phyloP scores from a whole-genome alignment of 2,329 filamentous ascomycete species.

The Botrytis elliptica region DNA sequence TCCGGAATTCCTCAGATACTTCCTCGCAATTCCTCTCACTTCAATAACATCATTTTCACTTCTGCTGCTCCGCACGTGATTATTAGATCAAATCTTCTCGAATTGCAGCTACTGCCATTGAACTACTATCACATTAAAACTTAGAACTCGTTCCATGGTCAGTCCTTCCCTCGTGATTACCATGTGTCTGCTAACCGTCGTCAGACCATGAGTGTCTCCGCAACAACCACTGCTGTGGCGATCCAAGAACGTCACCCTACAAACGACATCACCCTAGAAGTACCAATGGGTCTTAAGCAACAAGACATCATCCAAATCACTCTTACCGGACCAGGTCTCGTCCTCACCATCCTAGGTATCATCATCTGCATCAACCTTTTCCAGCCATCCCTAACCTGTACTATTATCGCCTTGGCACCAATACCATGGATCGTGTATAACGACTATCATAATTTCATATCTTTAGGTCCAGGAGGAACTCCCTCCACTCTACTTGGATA shows the following conservation, averaged over 20 bases:
- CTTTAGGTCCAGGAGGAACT: slow-evolving; percentile 77
- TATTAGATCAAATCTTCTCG: neutral
- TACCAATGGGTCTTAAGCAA: slow-evolving; percentile 30
- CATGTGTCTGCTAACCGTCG: neutral
- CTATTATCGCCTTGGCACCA: slow-evolving; percentile 52
- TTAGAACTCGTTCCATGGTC: neutral
- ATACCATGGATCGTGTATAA: slow-evolving; percentile 53
- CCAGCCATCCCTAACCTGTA: slow-evolving; percentile 48
- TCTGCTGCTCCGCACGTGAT: neutral
- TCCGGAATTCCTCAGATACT: neutral
- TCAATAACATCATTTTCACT: neutral
- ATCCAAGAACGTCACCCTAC: slow-evolving; percentile 9
- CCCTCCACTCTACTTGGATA: slow-evolving; percentile 73
- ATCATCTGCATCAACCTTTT: slow-evolving; percentile 54
- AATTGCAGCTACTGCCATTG: neutral
- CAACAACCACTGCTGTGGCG: neutral
- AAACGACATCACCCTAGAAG: slow-evolving; percentile 26
- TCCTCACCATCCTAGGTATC: slow-evolving; percentile 52
- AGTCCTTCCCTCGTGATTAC: neutral
- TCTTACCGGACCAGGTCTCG: slow-evolving; percentile 33
- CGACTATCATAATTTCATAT: slow-evolving; percentile 74
- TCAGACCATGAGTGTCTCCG: slow-evolving; percentile 9
- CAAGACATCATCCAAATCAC: slow-evolving; percentile 36
- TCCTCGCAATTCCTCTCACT: neutral
- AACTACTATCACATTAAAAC: neutral